phyloP scores from a whole-genome alignment of 768 basidiomycete species.

The Filobasidium wieringae region DNA sequence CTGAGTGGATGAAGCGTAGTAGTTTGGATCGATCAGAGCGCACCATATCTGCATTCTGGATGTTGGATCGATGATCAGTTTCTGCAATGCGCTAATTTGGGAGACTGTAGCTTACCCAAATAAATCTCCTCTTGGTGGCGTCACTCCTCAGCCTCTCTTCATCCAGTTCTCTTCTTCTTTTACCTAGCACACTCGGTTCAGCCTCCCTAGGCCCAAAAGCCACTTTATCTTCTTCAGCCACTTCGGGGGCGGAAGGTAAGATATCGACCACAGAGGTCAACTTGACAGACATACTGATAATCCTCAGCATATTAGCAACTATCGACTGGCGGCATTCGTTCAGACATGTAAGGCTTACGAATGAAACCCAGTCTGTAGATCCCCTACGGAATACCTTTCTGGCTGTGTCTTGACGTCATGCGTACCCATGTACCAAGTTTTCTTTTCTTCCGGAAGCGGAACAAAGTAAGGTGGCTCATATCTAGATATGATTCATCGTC shows the following conservation, averaged over 20 bases:
- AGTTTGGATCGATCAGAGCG: no score
- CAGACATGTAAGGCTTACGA: slow-evolving; percentile 2
- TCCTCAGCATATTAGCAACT: background rate
- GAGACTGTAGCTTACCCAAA: slow-evolving; percentile 11
- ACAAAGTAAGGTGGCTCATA: slow-evolving; percentile 17
- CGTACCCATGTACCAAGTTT: slow-evolving; percentile 7
- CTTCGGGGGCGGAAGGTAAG: background rate
- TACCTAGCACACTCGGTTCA: background rate
- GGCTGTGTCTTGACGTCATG: background rate
- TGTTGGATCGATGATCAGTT: no score
- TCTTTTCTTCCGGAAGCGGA: background rate
- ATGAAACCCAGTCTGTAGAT: slow-evolving; percentile 12
- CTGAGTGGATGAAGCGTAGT: no score
- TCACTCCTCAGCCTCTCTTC: slow-evolving; percentile 3
- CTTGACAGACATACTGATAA: slow-evolving; percentile 7
- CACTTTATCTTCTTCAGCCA: background rate
- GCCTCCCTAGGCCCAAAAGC: background rate
- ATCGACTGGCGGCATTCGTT: no score
- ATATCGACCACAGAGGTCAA: slow-evolving; percentile 7
- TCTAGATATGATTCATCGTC: background rate
- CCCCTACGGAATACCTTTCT: background rate
- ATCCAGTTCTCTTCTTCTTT: slow-evolving; percentile 7
- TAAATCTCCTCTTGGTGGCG: slow-evolving; percentile 4
- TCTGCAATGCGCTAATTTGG: background rate
- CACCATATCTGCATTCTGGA: no score